Evolutionary conservation across 768 basidiomycete species (phyloP).

Genomic region (Coprinopsis cinerea): DNA sequence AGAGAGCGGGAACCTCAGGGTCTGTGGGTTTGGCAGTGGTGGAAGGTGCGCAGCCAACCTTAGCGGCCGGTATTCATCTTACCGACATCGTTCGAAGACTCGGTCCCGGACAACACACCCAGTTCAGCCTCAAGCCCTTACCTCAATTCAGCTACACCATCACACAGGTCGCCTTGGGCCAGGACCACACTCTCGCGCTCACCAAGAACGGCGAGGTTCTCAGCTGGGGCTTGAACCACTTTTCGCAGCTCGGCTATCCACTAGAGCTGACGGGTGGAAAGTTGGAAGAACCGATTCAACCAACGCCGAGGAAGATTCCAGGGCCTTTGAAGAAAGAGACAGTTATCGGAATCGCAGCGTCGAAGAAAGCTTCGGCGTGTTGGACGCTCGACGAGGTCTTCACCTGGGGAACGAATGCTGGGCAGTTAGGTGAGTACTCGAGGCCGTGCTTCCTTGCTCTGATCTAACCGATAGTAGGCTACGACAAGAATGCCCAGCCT

Average conservation of each 20-base stretch:
- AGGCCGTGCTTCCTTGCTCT: neutral
- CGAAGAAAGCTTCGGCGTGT: constrained; percentile 81
- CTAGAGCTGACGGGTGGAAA: constrained; percentile 52
- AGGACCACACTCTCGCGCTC: constrained; percentile 90
- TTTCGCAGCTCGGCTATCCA: constrained; percentile 82
- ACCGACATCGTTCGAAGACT: constrained; percentile 37
- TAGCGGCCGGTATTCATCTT: neutral
- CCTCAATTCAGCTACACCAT: constrained; percentile 52
- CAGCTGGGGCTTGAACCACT: constrained; percentile 89
- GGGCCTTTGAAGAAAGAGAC: constrained; percentile 73
- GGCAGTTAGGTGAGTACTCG: constrained; percentile 86
- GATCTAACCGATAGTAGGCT: constrained; percentile 40
- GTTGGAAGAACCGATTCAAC: constrained; percentile 71
- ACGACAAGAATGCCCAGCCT: constrained; percentile 68
- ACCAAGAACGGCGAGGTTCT: constrained; percentile 78
- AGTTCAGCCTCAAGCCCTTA: constrained; percentile 63
- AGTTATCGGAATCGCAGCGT: constrained; percentile 80
- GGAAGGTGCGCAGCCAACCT: constrained; percentile 51
- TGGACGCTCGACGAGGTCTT: constrained; percentile 72
- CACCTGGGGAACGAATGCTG: constrained; percentile 92
- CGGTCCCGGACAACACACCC: constrained; percentile 72
- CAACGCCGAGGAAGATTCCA: constrained; percentile 65
- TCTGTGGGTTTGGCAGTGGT: constrained; percentile 88
- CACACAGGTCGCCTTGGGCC: constrained; percentile 73
- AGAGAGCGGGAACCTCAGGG: constrained; percentile 59